phyloP scores from a whole-genome alignment of 2,329 filamentous ascomycete species.

The Calonectria leucothoes region DNA sequence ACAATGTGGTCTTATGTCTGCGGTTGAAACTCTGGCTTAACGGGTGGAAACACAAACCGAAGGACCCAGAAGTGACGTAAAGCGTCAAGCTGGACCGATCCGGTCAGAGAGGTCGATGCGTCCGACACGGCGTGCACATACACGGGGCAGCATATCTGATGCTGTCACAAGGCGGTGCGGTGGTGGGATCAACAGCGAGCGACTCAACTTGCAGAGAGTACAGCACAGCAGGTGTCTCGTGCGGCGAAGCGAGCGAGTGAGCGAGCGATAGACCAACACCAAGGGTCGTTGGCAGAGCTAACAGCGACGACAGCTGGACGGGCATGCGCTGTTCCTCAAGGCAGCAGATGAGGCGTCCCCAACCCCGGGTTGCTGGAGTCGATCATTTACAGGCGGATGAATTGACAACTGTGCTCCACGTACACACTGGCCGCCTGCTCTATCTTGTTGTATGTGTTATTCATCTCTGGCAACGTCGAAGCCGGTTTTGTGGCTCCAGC shows the following conservation, averaged over 20 bases:
- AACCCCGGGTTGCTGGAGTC: neutral
- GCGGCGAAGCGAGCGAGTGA: neutral
- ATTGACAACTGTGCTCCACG: neutral
- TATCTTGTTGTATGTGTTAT: neutral
- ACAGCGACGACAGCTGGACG: neutral
- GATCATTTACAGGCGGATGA: neutral
- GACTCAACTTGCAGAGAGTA: neutral
- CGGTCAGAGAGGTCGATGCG: neutral
- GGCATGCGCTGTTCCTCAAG: neutral
- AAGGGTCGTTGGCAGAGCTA: neutral
- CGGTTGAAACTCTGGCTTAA: neutral
- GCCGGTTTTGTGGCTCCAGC: neutral
- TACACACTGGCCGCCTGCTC: neutral
- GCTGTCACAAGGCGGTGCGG: neutral
- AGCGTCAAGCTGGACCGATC: neutral
- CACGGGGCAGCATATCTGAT: neutral
- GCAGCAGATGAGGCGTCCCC: neutral
- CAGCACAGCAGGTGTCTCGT: neutral
- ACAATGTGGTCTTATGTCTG: neutral
- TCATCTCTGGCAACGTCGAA: neutral
- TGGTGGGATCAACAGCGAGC: neutral
- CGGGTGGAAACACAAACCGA: neutral
- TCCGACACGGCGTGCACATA: neutral
- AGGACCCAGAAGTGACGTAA: neutral
- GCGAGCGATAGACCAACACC: neutral